phyloP scores from a whole-genome alignment of 2,329 filamentous ascomycete genomes.

The Xylariaceae sp. region DNA sequence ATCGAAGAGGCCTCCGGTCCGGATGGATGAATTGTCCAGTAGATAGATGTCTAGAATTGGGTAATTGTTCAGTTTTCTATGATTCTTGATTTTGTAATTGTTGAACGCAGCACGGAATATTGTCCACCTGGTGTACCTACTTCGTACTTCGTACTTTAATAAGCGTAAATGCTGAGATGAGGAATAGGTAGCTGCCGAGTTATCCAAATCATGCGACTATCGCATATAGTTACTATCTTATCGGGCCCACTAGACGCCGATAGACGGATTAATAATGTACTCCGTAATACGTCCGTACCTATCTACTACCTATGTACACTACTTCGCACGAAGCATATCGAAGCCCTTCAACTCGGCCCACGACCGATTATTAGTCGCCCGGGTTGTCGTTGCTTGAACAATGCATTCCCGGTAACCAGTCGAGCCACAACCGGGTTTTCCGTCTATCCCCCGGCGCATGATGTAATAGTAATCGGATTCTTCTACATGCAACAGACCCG shows the following conservation, averaged over 20 bases:
- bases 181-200: not conserved
- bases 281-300: too few relatives aligned
- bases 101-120: not conserved
- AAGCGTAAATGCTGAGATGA: not conserved
- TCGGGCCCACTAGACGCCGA: not conserved
- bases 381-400: not conserved
- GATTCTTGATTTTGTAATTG: not conserved
- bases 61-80: not conserved
- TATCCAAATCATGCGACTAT: not conserved
- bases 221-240: not conserved
- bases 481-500: constrained; percentile 1
- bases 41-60: not conserved
- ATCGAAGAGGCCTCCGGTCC: not conserved
- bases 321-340: too few relatives aligned
- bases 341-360: not conserved
- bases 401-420: not conserved
- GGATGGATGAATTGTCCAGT: not conserved
- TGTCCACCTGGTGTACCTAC: not conserved
- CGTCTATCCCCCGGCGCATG: not conserved
- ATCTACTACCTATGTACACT: too few relatives aligned
- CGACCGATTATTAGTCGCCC: not conserved
- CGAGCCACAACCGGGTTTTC: not conserved
- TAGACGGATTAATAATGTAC: too few relatives aligned
- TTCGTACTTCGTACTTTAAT: not conserved
- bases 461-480: constrained; percentile 9